Conservation (phyloP, 2,329 filamentous ascomycete species). For the Scleromitrula shiraiana region DNA sequence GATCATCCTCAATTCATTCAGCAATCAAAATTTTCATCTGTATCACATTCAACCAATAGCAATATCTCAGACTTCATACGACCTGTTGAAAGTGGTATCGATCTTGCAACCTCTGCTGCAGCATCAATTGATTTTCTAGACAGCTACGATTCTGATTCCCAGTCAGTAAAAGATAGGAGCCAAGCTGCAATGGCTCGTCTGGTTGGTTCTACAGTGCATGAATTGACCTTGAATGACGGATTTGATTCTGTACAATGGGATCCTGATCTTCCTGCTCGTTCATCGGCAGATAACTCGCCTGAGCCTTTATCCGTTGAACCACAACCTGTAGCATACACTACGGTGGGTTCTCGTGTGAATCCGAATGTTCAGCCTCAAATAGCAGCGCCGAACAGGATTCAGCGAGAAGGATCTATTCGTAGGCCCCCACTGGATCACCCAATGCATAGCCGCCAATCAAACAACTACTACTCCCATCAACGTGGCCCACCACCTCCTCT, state of each 20-base stretch:
- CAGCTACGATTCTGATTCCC: slow-evolving; percentile 4
- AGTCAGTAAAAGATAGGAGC: slow-evolving; percentile 7
- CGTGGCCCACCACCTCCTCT: slow-evolving; percentile 21
- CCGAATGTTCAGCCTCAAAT: slow-evolving; percentile 26
- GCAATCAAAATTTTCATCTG: neutral
- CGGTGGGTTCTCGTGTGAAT: slow-evolving; percentile 30
- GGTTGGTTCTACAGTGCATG: neutral
- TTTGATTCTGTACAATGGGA: slow-evolving; percentile 29
- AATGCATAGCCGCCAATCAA: slow-evolving; percentile 16
- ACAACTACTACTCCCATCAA: slow-evolving; percentile 15
- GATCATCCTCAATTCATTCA: neutral
- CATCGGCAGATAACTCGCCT: slow-evolving; percentile 24
- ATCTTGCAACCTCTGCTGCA: neutral
- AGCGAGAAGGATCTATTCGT: slow-evolving; percentile 28
- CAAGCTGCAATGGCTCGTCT: slow-evolving; percentile 10
- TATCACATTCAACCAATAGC: neutral
- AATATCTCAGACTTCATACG: neutral
- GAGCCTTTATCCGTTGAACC: slow-evolving; percentile 24
- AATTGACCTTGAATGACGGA: slow-evolving; percentile 15
- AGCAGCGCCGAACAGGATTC: slow-evolving; percentile 28
- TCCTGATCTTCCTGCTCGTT: slow-evolving; percentile 20
- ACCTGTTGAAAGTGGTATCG: slow-evolving; percentile 1
- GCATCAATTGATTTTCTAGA: slow-evolving; percentile 1
- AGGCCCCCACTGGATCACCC: slow-evolving; percentile 24
- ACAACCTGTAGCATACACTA: slow-evolving; percentile 29